Evolutionary conservation across 352 stramenopile species (phyloP), one percentile per base, ranked within the genome.

Genomic region (Phytophthora brassicae): DNA sequence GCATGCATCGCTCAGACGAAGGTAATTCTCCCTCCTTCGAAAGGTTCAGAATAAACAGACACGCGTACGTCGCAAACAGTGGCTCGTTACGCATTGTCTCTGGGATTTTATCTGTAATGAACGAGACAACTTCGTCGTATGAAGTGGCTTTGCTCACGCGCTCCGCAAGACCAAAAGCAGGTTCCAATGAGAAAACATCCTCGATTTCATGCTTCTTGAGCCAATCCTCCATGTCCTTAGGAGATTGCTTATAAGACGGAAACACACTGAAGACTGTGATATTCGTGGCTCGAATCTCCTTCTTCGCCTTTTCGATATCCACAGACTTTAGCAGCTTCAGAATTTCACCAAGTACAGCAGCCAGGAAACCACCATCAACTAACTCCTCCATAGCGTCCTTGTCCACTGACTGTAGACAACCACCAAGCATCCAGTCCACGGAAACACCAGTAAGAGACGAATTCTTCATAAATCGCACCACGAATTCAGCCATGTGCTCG

Each of bases 391-490:
- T 68, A 6, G 81, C 64, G 7, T 84, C 81, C 6, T 72, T 74
- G 24, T 92, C 80, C 28, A 90, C 35, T 4, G 71, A 56, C 42
- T 82, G 64, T 0, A 75, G 57, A 22, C 78, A 87, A 19, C 44
- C 61, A 38, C 80, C 75, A 13, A 92, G 48, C 24, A 94, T 24
- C 84, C 84, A 94, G 45, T 93, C 78, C 48, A 92, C 54, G 13
- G 80, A 84, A 46, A 93, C 66, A 6, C 75, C 74, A 6, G 70
- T 90, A n/a, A 70, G 49, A 22, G 72, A 55, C 9, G 82, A 88
- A 43, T 87, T 51, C 53, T 79, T 78, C 46, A 90, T 82, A 54
- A 93, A 92, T 12, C 79, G 77, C n/a, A 77, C 68, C n/a, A 88
- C 54, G 44, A 94, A 78, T 38, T 78, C 57, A n/a, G 79, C 77